Conservation (phyloP, 768 basidiomycete species). For the Boletus vinaceobasis region DNA sequence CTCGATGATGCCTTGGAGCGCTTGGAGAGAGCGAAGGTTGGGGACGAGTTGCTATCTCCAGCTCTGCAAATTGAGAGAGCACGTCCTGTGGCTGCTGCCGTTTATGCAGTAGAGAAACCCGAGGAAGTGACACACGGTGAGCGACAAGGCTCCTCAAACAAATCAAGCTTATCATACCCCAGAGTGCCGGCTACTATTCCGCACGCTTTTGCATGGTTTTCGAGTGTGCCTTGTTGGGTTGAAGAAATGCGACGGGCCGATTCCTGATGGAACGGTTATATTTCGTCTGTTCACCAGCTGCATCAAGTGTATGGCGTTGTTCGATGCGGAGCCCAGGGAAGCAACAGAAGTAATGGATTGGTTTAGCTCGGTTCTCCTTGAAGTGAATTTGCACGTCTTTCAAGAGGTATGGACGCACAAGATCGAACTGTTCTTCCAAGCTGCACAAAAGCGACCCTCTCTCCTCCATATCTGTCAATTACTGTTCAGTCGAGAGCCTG, state of each 20-base stretch:
- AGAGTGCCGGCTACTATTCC: slow-evolving; percentile 87
- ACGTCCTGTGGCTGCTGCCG: slow-evolving; percentile 75
- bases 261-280: slow-evolving; percentile 83
- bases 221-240: slow-evolving; percentile 73
- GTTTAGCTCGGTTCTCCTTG: slow-evolving; percentile 67
- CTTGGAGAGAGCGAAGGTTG: slow-evolving; percentile 43
- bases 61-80: slow-evolving; percentile 76
- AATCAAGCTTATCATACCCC: slow-evolving; percentile 2
- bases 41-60: slow-evolving; percentile 43
- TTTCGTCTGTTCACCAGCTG: slow-evolving; percentile 84
- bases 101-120: slow-evolving; percentile 75
- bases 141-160: slow-evolving; percentile 17
- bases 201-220: slow-evolving; percentile 85
- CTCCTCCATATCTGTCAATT: slow-evolving; percentile 83
- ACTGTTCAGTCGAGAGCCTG: slow-evolving; percentile 74
- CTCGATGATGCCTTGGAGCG: slow-evolving; percentile 46
- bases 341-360: slow-evolving; percentile 82
- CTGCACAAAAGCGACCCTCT: slow-evolving; percentile 68
- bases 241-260: slow-evolving; percentile 73
- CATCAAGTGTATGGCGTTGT: slow-evolving; percentile 80
- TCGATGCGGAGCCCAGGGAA: slow-evolving; percentile 67
- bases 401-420: slow-evolving; percentile 95
- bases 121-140: slow-evolving; percentile 79
- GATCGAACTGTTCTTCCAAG: slow-evolving; percentile 86
- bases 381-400: slow-evolving; percentile 88